A percentile compares a stretch with the other conserved stretches of the same genome.
Evolutionary conservation across 2,329 filamentous ascomycete species (phyloP).

Genomic region (Furcasterigmium furcatum): DNA sequence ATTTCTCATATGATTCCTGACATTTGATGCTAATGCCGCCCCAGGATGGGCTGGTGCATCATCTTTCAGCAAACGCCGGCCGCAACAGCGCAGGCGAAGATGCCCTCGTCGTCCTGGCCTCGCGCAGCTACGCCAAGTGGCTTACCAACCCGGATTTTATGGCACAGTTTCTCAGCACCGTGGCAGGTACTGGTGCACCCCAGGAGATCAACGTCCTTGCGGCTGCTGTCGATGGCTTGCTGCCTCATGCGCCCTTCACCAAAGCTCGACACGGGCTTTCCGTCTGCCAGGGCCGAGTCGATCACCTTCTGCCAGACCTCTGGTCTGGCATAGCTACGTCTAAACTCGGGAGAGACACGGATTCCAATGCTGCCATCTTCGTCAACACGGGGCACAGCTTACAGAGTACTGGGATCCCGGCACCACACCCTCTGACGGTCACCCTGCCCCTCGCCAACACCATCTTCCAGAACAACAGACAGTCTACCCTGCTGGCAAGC

Average conservation of each 20-base stretch:
- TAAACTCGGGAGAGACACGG: background rate
- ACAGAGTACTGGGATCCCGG: no score
- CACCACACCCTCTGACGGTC: constrained; percentile 28
- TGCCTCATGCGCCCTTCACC: constrained; percentile 26
- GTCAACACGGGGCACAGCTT: constrained; percentile 1
- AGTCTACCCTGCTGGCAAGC: constrained; percentile 53
- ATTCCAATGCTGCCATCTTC: constrained; percentile 7
- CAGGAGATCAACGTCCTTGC: constrained; percentile 42
- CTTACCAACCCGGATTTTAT: constrained; percentile 42
- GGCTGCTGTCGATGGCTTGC: constrained; percentile 55
- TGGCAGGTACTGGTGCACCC: constrained; percentile 1
- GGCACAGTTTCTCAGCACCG: constrained; percentile 12
- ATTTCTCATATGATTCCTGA: background rate
- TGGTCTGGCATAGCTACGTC: constrained; percentile 26
- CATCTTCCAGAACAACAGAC: constrained; percentile 66
- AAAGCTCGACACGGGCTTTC: constrained; percentile 43
- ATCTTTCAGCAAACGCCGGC: background rate
- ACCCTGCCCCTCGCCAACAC: constrained; percentile 74
- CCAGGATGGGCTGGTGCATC: background rate
- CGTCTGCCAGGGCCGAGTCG: constrained; percentile 40
- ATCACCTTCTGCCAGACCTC: constrained; percentile 39
- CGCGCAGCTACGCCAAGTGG: constrained; percentile 43
- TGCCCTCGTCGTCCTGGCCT: constrained; percentile 47
- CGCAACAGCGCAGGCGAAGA: constrained; percentile 18
- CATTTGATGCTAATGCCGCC: background rate